These are phyloP conservation scores for Botrytis porri DNA, from an alignment of 2,329 filamentous ascomycete genomes.

Conservation along the genomic window DNA sequence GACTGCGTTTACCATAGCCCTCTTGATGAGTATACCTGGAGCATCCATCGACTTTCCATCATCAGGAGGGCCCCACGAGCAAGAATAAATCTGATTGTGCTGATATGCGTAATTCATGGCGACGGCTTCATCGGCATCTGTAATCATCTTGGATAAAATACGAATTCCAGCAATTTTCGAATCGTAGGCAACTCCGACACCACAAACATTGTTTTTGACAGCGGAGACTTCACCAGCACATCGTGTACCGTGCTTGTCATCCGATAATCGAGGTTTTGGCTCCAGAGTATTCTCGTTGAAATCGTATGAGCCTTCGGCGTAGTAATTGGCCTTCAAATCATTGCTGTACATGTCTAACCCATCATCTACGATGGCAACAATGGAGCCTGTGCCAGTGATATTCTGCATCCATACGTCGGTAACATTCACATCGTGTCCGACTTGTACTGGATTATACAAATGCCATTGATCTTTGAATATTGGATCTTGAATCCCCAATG, in stretches of 20 bases:
- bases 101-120: slow-evolving; percentile 92
- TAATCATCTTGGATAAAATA: slow-evolving; percentile 87
- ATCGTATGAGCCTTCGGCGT: slow-evolving; percentile 87
- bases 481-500: slow-evolving; percentile 78
- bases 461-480: slow-evolving; percentile 97
- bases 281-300: slow-evolving; percentile 84
- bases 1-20: slow-evolving; percentile 87
- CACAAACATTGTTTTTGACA: slow-evolving; percentile 88
- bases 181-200: slow-evolving; percentile 93
- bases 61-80: slow-evolving; percentile 96
- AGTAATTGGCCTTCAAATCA: slow-evolving; percentile 92
- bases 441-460: slow-evolving; percentile 75
- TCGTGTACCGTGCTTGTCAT: slow-evolving; percentile 88
- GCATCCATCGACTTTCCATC: slow-evolving; percentile 93
- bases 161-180: slow-evolving; percentile 87
- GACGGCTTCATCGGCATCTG: slow-evolving; percentile 85
- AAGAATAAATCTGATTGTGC: slow-evolving; percentile 95
- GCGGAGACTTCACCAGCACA: slow-evolving; percentile 94
- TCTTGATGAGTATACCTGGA: slow-evolving; percentile 81
- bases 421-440: slow-evolving; percentile 94
- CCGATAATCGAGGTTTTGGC: slow-evolving; percentile 75
- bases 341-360: slow-evolving; percentile 94
- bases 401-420: slow-evolving; percentile 88
- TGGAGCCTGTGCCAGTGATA: slow-evolving; percentile 83
- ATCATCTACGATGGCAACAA: slow-evolving; percentile 93